These are phyloP conservation scores for Rhizodiscina lignyota DNA, from an alignment of 495 filamentous ascomycete genomes.

Conservation along the genomic window DNA sequence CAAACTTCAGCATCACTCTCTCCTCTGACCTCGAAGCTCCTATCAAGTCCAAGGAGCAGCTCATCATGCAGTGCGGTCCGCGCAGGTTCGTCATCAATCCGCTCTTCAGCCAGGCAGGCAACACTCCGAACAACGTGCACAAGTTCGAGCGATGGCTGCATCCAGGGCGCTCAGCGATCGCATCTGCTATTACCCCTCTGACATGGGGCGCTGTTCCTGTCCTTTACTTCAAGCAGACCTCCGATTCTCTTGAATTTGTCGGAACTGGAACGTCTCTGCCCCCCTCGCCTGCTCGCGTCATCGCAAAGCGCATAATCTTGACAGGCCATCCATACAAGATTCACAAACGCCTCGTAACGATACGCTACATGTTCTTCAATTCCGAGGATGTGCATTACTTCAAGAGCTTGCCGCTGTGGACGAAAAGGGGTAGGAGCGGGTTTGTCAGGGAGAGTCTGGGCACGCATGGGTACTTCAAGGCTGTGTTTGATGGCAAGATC, in stretches of 20 bases:
- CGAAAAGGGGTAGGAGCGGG: slow-evolving; percentile 68
- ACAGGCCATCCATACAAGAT: slow-evolving; percentile 97
- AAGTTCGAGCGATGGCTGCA: slow-evolving; percentile 91
- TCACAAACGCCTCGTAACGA: slow-evolving; percentile 87
- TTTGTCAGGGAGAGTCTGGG: slow-evolving; percentile 87
- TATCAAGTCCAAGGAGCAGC: slow-evolving; percentile 74
- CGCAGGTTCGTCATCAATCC: slow-evolving; percentile 77
- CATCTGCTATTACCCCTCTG: slow-evolving; percentile 75
- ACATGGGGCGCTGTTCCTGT: slow-evolving; percentile 84
- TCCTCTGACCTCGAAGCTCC: slow-evolving; percentile 52
- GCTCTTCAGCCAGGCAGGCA: slow-evolving; percentile 68
- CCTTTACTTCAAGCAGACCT: slow-evolving; percentile 57
- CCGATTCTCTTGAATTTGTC: slow-evolving; percentile 43
- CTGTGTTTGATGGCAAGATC: slow-evolving; percentile 87
- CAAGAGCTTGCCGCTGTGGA: slow-evolving; percentile 90
- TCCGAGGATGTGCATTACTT: slow-evolving; percentile 89
- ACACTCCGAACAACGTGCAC: slow-evolving; percentile 85
- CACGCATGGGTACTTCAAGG: slow-evolving; percentile 98
- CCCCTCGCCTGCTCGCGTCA: slow-evolving; percentile 60
- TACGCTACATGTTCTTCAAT: slow-evolving; percentile 99
- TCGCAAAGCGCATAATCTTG: slow-evolving; percentile 86
- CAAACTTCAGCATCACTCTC: slow-evolving; percentile 75
- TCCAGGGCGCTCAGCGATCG: slow-evolving; percentile 79
- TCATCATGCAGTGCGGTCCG: slow-evolving; percentile 78
- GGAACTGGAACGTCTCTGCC: slow-evolving; percentile 74